phyloP scores from a whole-genome alignment of 331 rosid genomes.

The Erythrophleum ivorense region DNA sequence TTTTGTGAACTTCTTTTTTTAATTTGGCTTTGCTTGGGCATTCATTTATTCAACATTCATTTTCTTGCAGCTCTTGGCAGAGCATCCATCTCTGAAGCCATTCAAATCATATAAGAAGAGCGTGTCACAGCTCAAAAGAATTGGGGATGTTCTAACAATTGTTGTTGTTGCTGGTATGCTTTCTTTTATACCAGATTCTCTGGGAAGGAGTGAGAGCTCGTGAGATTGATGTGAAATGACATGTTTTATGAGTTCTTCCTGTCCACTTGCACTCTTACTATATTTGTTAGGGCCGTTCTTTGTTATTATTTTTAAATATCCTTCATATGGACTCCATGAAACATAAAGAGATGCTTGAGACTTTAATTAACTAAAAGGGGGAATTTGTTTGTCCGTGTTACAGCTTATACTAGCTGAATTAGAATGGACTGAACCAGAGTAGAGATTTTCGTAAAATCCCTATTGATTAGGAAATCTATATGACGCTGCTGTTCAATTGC shows the following conservation, averaged over 20 bases:
- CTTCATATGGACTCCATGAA: conserved; percentile 15
- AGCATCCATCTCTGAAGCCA: conserved; percentile 68
- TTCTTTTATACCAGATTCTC: conserved; percentile 19
- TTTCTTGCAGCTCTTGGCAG: conserved; percentile 79
- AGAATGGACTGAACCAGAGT: conserved; percentile 3
- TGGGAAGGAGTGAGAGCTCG: background rate
- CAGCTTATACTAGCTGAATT: conserved; percentile 21
- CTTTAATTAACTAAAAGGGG: background rate
- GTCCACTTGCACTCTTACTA: background rate
- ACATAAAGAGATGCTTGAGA: conserved; percentile 1
- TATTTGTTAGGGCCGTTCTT: background rate
- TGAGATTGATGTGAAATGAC: conserved; percentile 22
- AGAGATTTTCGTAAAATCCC: conserved; percentile 1
- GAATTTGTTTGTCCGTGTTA: background rate
- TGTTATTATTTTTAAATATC: background rate
- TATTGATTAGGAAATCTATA: conserved; percentile 17
- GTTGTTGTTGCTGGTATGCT: conserved; percentile 78
- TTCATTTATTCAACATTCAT: conserved; percentile 30
- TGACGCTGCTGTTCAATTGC: conserved; percentile 20
- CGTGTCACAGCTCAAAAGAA: conserved; percentile 55
- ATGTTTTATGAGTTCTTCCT: background rate
- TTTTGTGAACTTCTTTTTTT: conserved; percentile 27
- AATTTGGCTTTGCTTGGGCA: conserved; percentile 4
- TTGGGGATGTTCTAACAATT: conserved; percentile 76
- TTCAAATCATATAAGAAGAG: conserved; percentile 85